Evolutionary conservation across 2,329 filamentous ascomycete genomes (phyloP), one percentile per base, ranked within the genome.

Genomic region (Cryphonectria nitschkei): DNA sequence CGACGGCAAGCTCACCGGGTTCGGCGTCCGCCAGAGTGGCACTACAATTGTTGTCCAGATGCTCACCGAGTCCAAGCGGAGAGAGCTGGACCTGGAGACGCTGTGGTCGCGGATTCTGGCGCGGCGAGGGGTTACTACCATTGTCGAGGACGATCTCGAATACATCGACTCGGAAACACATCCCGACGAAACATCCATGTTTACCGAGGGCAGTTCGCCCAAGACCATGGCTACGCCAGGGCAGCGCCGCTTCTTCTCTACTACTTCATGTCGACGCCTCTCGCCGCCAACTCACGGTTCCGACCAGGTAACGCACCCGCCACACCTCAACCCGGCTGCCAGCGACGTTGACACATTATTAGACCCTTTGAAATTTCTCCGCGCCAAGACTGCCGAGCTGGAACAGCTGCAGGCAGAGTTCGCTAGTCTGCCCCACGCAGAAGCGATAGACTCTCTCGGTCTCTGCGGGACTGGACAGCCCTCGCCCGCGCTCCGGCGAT

Each of bases 1-100:
- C 22, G 81, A 82, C 16, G 85, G 89, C 19, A 84, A 87, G 11
- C 89, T 95, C 70, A 90, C 94, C 46, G 95, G 95, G 0, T 98
- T 98, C 77, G 93, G 94, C 1, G 78, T 83, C 0, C 76, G 82
- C 5, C 78, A 81, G 46, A 78, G 76, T 0, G 87, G 87, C 34
- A 85, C 83, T 1, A 88, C 87, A 0, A 76, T 90, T 32, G 84
- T 89, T 19, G 80, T 89, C 13, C 88, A 90, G 75, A 84, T 88
- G 75, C 83, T 89, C 81, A 89, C 87, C 0, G 86, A 88, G 74
- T 76, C 81, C 11, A 81, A 86, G 70, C 82, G 88, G 43, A 77
- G 79, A 32, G 87, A 89, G 74, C 79, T 89, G 67, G 83, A 84
- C 61, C 77, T 90, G 16, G 88, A 89, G 75, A 76, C 76, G 14